Conservation (phyloP, 768 basidiomycete species). For the Mycena floridula region DNA sequence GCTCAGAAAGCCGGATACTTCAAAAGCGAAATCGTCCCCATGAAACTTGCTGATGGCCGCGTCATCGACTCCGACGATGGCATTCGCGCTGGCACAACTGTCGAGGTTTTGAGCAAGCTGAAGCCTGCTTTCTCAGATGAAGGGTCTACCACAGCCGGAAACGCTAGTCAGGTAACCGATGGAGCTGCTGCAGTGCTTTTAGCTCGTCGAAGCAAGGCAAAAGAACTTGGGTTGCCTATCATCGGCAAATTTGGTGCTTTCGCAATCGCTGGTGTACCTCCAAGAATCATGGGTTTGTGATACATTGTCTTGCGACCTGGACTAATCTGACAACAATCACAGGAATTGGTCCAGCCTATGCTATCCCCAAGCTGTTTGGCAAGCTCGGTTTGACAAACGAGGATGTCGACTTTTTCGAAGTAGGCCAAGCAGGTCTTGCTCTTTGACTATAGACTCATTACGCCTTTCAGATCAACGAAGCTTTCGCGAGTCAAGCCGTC, state of each 20-base stretch:
- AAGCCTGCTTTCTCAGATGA: constrained; percentile 81
- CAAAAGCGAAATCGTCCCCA: constrained; percentile 77
- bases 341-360: constrained; percentile 89
- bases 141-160: constrained; percentile 78
- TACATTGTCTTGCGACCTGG: constrained; percentile 74
- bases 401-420: neutral
- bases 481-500: constrained; percentile 80
- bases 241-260: constrained; percentile 35
- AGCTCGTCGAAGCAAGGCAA: constrained; percentile 72
- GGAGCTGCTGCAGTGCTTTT: constrained; percentile 90
- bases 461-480: constrained; percentile 82
- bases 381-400: constrained; percentile 48
- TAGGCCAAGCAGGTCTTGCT: constrained; percentile 63
- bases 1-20: constrained; percentile 82
- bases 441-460: too few relatives aligned
- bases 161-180: constrained; percentile 87
- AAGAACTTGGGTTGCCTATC: constrained; percentile 79
- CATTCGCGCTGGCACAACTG: constrained; percentile 78
- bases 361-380: constrained; percentile 71
- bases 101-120: constrained; percentile 70
- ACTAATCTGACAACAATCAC: constrained; percentile 48
- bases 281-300: constrained; percentile 51
- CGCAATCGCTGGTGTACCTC: neutral
- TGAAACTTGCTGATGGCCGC: constrained; percentile 69
- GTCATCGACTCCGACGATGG: constrained; percentile 82